Evolutionary conservation across 108 stramenopile genomes (phyloP), one percentile per base, ranked within the genome.

Genomic region (Stephanodiscus triporus): DNA sequence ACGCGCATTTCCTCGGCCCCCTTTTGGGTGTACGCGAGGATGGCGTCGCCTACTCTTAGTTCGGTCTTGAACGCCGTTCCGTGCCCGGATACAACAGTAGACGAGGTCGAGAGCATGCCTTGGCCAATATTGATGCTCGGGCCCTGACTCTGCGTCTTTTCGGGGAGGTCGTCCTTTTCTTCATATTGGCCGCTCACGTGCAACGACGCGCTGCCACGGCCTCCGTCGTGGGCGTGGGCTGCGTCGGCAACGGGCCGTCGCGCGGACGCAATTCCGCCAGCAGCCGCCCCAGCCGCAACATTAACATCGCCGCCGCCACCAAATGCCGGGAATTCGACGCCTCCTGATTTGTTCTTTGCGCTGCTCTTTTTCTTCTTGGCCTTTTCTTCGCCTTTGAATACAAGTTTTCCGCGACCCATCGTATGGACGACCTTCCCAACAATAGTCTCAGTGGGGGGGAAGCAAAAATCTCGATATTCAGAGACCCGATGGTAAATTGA

Each of bases 361-460:
- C 54, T 78, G 42, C 49, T 36, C 61, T 87, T 85, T 51, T 86
- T 92, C 68, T 90, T 88, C 72, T 86, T 88, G 49, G 84, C 66
- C 50, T 53, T 56, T 16, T 78, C 72, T 20, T 93, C 89, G n/a
- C 89, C 92, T 78, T 93, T 93, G 86, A 93, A 91, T 23, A 85
- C 55, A 11, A 93, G 82, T 57, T 86, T 74, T n/a, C 92, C 89
- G 43, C 85, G 75, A 50, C 84, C 87, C 89, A 90, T 90, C 0
- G 13, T 57, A 0, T 8, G n/a, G n/a, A n/a, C n/a, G n/a, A n/a
- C n/a, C n/a, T n/a, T n/a, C n/a, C n/a, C n/a, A n/a, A n/a, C n/a
- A n/a, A n/a, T n/a, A n/a, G n/a, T n/a, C n/a, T n/a, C n/a, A n/a
- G n/a, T n/a, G n/a, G n/a, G n/a, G n/a, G n/a, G n/a, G n/a, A n/a